Evolutionary conservation across 331 rosid genomes (phyloP).

Genomic region (Erythrophleum ivorense): DNA sequence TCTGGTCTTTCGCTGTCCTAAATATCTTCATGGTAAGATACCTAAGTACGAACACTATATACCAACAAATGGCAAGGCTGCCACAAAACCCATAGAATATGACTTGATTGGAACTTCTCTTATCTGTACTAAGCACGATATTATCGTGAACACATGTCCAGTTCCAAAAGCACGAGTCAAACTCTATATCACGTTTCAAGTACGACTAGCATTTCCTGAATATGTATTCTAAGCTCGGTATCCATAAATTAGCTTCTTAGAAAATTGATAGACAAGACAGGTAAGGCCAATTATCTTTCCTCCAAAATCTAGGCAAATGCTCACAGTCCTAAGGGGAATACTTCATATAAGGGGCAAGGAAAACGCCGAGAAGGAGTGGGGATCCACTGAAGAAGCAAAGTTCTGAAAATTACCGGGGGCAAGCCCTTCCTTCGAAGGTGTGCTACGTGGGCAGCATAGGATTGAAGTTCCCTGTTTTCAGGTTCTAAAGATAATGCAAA

Average conservation of each 20-base stretch:
- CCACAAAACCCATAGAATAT: neutral
- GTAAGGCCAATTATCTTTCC: neutral
- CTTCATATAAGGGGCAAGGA: too few relatives aligned
- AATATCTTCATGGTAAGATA: neutral
- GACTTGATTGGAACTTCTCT: neutral
- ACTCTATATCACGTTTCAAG: neutral
- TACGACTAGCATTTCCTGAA: neutral
- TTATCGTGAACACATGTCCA: neutral
- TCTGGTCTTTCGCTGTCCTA: neutral
- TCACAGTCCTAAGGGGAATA: too few relatives aligned
- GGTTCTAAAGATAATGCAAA: conserved; percentile 94
- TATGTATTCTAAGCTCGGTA: neutral
- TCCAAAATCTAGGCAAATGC: neutral
- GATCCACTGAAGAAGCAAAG: neutral
- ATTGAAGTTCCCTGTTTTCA: conserved; percentile 77
- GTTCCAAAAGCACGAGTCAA: neutral
- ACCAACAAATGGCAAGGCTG: neutral
- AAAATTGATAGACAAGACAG: neutral
- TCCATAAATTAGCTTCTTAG: neutral
- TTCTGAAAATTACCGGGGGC: conserved; percentile 73
- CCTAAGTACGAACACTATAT: neutral
- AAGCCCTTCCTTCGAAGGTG: conserved; percentile 79
- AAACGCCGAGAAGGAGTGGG: too few relatives aligned
- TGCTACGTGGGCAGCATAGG: conserved; percentile 73
- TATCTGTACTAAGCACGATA: neutral